Conservation (phyloP, 2,329 filamentous ascomycete genomes). For the Pyricularia grisea region DNA sequence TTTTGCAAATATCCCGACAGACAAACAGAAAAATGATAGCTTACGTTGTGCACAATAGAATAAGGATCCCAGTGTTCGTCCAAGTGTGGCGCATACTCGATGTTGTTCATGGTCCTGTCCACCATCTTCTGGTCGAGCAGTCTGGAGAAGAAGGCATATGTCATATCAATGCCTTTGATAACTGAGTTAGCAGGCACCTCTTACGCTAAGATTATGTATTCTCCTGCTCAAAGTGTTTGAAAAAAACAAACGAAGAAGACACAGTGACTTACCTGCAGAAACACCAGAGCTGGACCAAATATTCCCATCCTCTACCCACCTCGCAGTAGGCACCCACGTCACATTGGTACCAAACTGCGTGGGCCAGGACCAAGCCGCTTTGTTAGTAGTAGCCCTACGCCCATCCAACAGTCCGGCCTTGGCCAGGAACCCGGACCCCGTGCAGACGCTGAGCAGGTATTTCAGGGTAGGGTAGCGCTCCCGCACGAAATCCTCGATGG, state of each 20-base stretch:
- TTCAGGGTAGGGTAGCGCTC: slow-evolving; percentile 9
- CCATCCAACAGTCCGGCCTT: slow-evolving; percentile 40
- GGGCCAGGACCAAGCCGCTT: slow-evolving; percentile 24
- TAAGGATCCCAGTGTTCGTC: slow-evolving; percentile 16
- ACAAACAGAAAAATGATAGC: background rate
- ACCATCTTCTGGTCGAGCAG: slow-evolving; percentile 19
- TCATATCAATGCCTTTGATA: slow-evolving; percentile 22
- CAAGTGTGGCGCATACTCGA: slow-evolving; percentile 13
- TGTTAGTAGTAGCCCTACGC: slow-evolving; percentile 43
- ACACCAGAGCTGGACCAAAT: slow-evolving; percentile 46
- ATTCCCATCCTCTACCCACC: slow-evolving; percentile 44
- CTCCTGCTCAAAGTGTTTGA: too few relatives aligned
- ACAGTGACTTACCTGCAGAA: slow-evolving; percentile 31
- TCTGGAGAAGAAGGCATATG: slow-evolving; percentile 26
- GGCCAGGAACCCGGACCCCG: slow-evolving; percentile 37
- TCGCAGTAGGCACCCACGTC: slow-evolving; percentile 36
- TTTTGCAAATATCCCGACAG: background rate
- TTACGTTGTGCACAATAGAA: slow-evolving; percentile 13
- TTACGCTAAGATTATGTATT: too few relatives aligned
- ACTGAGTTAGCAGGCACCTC: background rate
- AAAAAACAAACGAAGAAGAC: background rate
- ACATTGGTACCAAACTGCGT: slow-evolving; percentile 26
- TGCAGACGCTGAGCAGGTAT: slow-evolving; percentile 30
- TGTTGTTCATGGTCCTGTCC: slow-evolving; percentile 10
- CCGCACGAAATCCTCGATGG: slow-evolving; percentile 10